Conservation (phyloP, 345 rosid species). For the Rhodamnia rubescens region DNA sequence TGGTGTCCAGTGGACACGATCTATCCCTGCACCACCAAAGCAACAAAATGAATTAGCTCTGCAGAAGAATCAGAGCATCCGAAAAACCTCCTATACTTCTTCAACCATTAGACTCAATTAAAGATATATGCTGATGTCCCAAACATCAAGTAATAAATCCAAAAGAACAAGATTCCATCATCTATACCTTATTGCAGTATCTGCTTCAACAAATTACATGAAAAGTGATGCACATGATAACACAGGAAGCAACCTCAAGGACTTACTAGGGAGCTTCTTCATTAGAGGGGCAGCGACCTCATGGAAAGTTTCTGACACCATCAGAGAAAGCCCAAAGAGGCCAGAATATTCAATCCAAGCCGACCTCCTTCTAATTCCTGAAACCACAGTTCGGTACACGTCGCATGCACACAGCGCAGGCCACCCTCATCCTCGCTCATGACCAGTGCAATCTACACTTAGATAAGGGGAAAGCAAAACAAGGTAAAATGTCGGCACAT, state of each 20-base stretch:
- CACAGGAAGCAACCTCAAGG: neutral
- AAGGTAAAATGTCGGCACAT: neutral
- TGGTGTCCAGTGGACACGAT: constrained; percentile 77
- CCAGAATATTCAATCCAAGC: constrained; percentile 96
- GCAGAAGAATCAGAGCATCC: too few species aligned
- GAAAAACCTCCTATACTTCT: too few species aligned
- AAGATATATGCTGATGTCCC: too few species aligned
- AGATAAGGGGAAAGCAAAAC: neutral
- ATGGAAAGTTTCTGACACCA: constrained; percentile 87
- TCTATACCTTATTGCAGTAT: neutral
- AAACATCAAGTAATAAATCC: too few species aligned
- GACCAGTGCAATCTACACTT: neutral
- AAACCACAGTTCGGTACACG: constrained; percentile 78
- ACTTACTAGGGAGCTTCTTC: constrained; percentile 94
- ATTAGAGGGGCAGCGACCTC: constrained; percentile 95
- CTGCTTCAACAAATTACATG: neutral
- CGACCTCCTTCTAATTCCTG: constrained; percentile 81
- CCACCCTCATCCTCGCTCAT: constrained; percentile 55
- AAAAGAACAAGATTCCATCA: too few species aligned
- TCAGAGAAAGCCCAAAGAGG: constrained; percentile 74
- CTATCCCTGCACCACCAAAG: constrained; percentile 57
- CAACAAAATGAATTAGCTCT: neutral
- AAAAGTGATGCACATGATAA: neutral
- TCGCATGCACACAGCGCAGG: constrained; percentile 93
- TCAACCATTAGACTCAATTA: too few species aligned